Conservation (phyloP, 805 yeast species). For the Zygoascus ofunaensis region DNA sequence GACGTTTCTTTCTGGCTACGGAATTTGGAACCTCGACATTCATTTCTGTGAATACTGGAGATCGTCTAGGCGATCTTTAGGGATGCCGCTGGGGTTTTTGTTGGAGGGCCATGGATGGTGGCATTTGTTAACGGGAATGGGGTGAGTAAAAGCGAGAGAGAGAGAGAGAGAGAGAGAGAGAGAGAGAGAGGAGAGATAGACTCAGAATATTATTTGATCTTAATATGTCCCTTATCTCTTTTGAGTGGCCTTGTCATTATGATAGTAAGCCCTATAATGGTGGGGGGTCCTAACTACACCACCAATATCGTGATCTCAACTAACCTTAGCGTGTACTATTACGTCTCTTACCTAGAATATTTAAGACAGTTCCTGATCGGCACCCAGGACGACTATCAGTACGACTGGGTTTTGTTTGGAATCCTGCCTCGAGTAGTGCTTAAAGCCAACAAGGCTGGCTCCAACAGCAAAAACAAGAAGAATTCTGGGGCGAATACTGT, state of each 20-base stretch:
- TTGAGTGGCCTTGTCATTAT: too few relatives aligned
- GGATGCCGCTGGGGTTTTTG: constrained; percentile 78
- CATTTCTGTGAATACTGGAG: constrained; percentile 60
- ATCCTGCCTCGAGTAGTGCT: constrained; percentile 40
- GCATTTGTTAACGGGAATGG: constrained; percentile 59
- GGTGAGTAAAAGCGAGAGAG: constrained; percentile 12
- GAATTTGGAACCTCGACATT: constrained; percentile 84
- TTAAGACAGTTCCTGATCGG: constrained; percentile 58
- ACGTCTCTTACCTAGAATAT: constrained; percentile 70
- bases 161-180: too few relatives aligned
- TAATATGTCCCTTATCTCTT: too few relatives aligned
- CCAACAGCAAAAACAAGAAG: background rate
- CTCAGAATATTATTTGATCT: too few relatives aligned
- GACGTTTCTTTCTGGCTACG: constrained; percentile 63
- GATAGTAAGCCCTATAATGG: too few relatives aligned
- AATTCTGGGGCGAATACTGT: background rate
- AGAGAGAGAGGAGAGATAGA: too few relatives aligned
- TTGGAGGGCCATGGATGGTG: constrained; percentile 97
- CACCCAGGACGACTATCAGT: constrained; percentile 47
- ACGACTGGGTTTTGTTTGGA: constrained; percentile 48
- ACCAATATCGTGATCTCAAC: too few relatives aligned
- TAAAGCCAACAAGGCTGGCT: constrained; percentile 1
- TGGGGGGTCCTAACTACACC: too few relatives aligned
- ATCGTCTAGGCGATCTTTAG: constrained; percentile 49
- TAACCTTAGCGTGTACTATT: constrained; percentile 67